These are phyloP conservation scores for Termitomyces sp. DNA, from an alignment of 768 basidiomycete species.

Conservation along the genomic window DNA sequence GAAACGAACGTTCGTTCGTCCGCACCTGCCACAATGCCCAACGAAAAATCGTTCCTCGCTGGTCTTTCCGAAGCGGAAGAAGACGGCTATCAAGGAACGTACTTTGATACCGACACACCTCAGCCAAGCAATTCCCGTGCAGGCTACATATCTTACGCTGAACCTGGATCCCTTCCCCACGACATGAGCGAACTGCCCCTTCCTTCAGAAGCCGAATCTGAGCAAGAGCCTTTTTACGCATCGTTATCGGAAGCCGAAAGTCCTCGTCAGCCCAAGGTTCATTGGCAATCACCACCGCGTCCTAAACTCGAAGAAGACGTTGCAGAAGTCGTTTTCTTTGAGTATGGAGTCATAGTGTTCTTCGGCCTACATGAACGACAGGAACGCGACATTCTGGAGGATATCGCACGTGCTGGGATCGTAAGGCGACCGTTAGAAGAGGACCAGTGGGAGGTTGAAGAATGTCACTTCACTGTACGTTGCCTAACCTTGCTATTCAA, in stretches of 20 bases:
- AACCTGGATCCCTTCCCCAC: conserved; percentile 21
- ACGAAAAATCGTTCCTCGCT: conserved; percentile 55
- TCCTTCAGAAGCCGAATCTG: conserved; percentile 9
- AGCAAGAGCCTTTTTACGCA: conserved; percentile 7
- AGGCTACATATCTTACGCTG: conserved; percentile 58
- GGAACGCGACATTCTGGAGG: conserved; percentile 81
- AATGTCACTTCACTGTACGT: conserved; percentile 83
- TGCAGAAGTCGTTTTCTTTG: conserved; percentile 76
- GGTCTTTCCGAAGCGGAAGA: conserved; percentile 86
- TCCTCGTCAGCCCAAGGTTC: conserved; percentile 1
- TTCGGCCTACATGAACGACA: conserved; percentile 80
- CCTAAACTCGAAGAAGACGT: conserved; percentile 40
- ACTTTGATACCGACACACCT: conserved; percentile 48
- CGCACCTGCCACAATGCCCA: conserved; percentile 45
- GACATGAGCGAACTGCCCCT: background rate
- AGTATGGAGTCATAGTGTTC: conserved; percentile 89
- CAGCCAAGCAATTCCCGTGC: conserved; percentile 35
- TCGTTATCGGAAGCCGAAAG: conserved; percentile 5
- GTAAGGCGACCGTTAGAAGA: conserved; percentile 57
- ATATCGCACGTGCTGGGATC: conserved; percentile 67
- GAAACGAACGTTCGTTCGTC: conserved; percentile 85
- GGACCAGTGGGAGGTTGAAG: conserved; percentile 87
- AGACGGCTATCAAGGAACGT: conserved; percentile 82
- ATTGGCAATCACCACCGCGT: conserved; percentile 10
- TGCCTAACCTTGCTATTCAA: background rate